A percentile compares a stretch with the other conserved stretches of the same genome.
phyloP scores from a whole-genome alignment of 805 yeast species.

The Candida ficus region DNA sequence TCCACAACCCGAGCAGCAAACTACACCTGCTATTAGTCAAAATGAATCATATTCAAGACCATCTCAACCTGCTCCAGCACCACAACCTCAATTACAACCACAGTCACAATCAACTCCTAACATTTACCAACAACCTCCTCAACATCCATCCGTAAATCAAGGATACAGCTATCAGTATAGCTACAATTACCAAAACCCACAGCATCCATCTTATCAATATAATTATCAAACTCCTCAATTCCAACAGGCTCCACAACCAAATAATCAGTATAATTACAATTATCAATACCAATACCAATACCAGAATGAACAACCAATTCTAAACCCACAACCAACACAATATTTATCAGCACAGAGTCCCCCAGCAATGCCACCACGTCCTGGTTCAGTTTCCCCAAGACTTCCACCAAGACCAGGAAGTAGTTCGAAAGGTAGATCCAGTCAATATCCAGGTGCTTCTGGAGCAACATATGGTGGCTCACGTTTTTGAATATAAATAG shows the following conservation, averaged over 20 bases:
- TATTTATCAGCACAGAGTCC: not conserved
- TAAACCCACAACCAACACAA: not conserved
- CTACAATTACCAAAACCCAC: not conserved
- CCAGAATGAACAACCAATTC: not conserved
- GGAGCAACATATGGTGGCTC: slow-evolving; percentile 5
- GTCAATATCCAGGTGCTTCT: slow-evolving; percentile 7
- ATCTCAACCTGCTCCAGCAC: not conserved
- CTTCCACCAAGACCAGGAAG: slow-evolving; percentile 3
- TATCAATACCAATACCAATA: not conserved
- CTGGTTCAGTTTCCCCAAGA: not conserved
- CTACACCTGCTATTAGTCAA: not conserved
- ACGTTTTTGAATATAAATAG: not conserved
- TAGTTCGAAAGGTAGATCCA: slow-evolving; percentile 1
- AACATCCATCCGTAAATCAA: not conserved
- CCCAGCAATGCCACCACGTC: slow-evolving; percentile 1
- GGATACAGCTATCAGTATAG: not conserved
- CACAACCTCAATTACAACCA: no score
- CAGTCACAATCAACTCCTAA: no score
- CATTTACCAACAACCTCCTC: not conserved
- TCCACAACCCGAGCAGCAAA: not conserved
- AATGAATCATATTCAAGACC: not conserved
- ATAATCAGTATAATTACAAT: not conserved
- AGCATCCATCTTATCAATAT: not conserved
- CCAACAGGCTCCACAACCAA: not conserved
- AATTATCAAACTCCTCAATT: not conserved